A percentile compares a stretch with the other conserved stretches of the same genome.
Evolutionary conservation across 345 rosid genomes (phyloP).

Genomic region (Litchi chinensis): DNA sequence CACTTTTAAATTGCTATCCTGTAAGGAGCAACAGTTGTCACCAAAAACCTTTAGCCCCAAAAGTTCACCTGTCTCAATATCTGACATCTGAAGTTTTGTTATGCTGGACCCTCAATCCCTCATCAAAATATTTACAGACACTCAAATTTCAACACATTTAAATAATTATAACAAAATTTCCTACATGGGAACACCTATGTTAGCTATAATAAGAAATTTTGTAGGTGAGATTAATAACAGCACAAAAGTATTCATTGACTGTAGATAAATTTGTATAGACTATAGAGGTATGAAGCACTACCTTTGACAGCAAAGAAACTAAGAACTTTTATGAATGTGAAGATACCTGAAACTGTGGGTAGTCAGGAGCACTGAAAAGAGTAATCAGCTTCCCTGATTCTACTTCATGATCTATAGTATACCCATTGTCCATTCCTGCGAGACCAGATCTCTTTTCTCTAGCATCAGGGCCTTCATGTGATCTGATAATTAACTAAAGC

Average conservation of each 20-base stretch:
- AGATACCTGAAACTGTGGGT: slow-evolving; percentile 94
- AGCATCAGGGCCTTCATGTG: slow-evolving; percentile 99
- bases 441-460: slow-evolving; percentile 90
- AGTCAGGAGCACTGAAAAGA: slow-evolving; percentile 96
- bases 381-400: slow-evolving; percentile 89
- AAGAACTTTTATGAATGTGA: slow-evolving; percentile 7
- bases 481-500: slow-evolving; percentile 89
- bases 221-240: neutral
- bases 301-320: neutral
- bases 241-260: neutral
- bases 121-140: neutral
- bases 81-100: neutral
- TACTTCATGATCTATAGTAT: slow-evolving; percentile 84
- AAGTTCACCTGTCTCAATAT: neutral
- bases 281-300: neutral
- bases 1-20: neutral
- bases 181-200: neutral
- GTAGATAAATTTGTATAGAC: neutral
- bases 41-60: neutral
- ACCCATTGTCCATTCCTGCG: slow-evolving; percentile 83
- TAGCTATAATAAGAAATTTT: neutral
- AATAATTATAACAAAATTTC: neutral
- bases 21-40: neutral
- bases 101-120: too few species aligned
- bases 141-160: neutral